phyloP scores from a whole-genome alignment of 768 basidiomycete species.

The Suillus variegatus region DNA sequence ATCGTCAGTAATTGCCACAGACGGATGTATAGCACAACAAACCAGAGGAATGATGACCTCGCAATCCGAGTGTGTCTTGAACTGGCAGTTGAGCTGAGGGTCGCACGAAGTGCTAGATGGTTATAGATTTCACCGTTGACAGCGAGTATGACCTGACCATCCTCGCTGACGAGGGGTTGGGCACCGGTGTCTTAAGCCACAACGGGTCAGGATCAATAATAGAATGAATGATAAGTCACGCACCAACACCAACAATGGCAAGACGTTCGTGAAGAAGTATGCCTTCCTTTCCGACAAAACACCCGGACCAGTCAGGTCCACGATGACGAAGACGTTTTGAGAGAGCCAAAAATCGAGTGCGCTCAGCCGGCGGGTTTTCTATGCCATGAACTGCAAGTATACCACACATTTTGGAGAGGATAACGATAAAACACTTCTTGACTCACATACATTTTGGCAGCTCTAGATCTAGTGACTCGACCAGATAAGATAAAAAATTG shows the following conservation, averaged over 20 bases:
- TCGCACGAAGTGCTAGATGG: conserved; percentile 77
- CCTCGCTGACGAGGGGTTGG: conserved; percentile 87
- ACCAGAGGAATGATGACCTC: conserved; percentile 96
- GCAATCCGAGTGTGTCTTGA: conserved; percentile 98
- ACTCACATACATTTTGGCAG: conserved; percentile 7
- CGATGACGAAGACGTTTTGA: conserved; percentile 91
- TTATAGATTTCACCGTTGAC: conserved; percentile 99
- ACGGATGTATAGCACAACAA: conserved; percentile 22
- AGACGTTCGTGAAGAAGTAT: conserved; percentile 94
- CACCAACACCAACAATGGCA: conserved; percentile 97
- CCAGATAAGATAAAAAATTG: not conserved
- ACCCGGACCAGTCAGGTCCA: conserved; percentile 99
- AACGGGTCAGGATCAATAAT: not conserved
- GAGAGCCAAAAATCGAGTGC: conserved; percentile 77
- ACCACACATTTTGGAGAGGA: conserved; percentile 72
- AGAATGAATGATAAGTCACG: conserved; percentile 28
- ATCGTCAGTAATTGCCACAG: not conserved
- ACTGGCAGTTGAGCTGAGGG: conserved; percentile 60
- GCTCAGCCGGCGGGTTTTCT: conserved; percentile 65
- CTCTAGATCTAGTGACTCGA: conserved; percentile 17
- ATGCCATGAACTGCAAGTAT: conserved; percentile 86
- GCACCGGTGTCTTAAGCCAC: conserved; percentile 81
- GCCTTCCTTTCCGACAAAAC: conserved; percentile 78
- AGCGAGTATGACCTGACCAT: conserved; percentile 79
- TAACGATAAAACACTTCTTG: conserved; percentile 1